A percentile compares a stretch with the other conserved stretches of the same genome.
These are phyloP conservation scores for Parsonsia alboflavescens DNA, from an alignment of 257 asterid genomes.

Conservation along the genomic window DNA sequence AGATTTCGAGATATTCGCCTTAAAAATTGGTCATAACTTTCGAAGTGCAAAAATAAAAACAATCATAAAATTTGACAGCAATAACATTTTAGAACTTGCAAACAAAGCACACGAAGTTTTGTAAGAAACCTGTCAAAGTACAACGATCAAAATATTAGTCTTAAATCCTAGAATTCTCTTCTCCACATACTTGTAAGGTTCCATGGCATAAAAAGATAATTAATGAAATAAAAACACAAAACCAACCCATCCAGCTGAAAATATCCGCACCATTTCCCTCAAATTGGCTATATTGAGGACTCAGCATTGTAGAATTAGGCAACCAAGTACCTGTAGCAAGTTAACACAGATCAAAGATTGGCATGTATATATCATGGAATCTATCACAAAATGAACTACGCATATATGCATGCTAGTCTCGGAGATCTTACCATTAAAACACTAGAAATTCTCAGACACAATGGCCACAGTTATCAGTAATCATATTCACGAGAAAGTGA, in stretches of 20 bases:
- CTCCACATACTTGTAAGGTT: not conserved
- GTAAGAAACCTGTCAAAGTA: not conserved
- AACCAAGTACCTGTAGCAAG: not conserved
- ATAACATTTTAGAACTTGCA: too few relatives aligned
- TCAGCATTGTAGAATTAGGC: not conserved
- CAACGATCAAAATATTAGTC: not conserved
- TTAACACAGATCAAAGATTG: not conserved
- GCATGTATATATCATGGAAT: not conserved
- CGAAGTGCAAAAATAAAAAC: too few relatives aligned
- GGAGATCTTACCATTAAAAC: slow-evolving; percentile 3
- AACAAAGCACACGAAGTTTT: too few relatives aligned
- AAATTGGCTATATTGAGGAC: not conserved
- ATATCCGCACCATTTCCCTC: not conserved
- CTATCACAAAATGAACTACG: not conserved
- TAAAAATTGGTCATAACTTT: too few relatives aligned
- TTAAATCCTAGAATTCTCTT: not conserved
- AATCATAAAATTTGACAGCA: too few relatives aligned
- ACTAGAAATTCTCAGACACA: not conserved
- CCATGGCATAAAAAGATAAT: not conserved
- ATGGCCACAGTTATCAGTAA: too few relatives aligned
- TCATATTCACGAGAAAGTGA: slow-evolving; percentile 47
- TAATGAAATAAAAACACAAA: not conserved
- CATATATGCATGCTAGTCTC: not conserved
- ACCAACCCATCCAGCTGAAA: not conserved
- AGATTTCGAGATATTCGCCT: too few relatives aligned